A percentile compares a stretch with the other conserved stretches of the same genome.
phyloP scores from a whole-genome alignment of 2,329 filamentous ascomycete genomes.

The Parastagonospora avenae region DNA sequence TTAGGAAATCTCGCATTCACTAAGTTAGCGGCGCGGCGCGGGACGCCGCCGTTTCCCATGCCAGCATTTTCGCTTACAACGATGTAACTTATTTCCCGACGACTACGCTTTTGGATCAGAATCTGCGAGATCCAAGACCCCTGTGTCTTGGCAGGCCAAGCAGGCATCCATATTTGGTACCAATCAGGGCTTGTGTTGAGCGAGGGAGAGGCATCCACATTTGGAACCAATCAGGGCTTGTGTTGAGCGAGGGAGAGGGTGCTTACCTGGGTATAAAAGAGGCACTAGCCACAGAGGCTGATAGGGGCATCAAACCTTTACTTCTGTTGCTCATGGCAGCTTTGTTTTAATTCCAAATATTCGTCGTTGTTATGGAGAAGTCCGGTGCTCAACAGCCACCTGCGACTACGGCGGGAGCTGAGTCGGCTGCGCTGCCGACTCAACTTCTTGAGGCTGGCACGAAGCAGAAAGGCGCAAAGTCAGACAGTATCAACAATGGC shows the following conservation, averaged over 20 bases:
- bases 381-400: slow-evolving; percentile 6
- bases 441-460: slow-evolving; percentile 4
- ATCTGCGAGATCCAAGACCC: not conserved
- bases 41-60: not conserved
- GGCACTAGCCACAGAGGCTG: no score
- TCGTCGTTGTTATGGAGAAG: slow-evolving; percentile 1
- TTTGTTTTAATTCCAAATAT: not conserved
- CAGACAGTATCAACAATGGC: slow-evolving; percentile 9
- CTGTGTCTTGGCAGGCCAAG: no score
- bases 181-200: no score
- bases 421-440: slow-evolving; percentile 2
- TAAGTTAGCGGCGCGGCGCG: not conserved
- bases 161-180: no score
- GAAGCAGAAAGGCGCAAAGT: not conserved
- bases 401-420: slow-evolving; percentile 3
- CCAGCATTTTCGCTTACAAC: not conserved
- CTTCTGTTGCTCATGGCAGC: not conserved
- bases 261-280: no score
- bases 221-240: no score
- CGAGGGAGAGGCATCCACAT: no score
- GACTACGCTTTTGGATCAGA: not conserved
- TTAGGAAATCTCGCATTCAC: slow-evolving; percentile 17
- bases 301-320: no score
- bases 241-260: no score
- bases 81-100: not conserved